A percentile compares a stretch with the other conserved stretches of the same genome.
Evolutionary conservation across 805 yeast genomes (phyloP).

Genomic region (Zygoascus bituminiphila): DNA sequence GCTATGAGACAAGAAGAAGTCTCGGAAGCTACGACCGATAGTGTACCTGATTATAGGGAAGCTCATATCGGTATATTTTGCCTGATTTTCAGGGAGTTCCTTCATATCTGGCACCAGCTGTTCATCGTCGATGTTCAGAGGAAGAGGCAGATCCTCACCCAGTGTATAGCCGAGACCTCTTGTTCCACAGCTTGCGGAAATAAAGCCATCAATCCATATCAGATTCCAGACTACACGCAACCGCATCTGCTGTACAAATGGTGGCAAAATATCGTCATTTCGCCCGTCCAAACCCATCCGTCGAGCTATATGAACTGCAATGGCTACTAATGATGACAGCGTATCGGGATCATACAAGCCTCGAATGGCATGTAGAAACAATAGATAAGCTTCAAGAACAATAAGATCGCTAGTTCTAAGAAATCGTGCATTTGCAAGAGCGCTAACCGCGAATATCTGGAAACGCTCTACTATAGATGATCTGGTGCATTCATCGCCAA

Average conservation of each 20-base stretch:
- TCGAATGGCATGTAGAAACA: background rate
- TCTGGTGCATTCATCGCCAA: background rate
- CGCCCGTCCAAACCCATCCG: background rate
- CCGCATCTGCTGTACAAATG: background rate
- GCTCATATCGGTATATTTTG: background rate
- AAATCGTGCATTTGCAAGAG: background rate
- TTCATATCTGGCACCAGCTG: background rate
- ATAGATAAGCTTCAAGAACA: background rate
- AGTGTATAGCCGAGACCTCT: background rate
- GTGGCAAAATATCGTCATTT: background rate
- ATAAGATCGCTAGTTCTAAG: background rate
- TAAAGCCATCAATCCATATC: background rate
- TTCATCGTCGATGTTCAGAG: background rate
- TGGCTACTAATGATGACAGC: background rate
- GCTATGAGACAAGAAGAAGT: background rate
- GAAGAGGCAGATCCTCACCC: background rate
- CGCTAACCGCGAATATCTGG: background rate
- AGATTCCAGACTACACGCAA: background rate
- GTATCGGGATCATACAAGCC: background rate
- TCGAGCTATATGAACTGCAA: background rate
- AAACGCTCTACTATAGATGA: background rate
- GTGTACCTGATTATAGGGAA: background rate
- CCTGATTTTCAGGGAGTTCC: background rate
- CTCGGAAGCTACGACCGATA: background rate
- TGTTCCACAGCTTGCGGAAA: background rate